Percentiles rank a stretch among this genome's conserved stretches.
phyloP scores from a whole-genome alignment of 768 basidiomycete genomes.

The Suillus sp. region DNA sequence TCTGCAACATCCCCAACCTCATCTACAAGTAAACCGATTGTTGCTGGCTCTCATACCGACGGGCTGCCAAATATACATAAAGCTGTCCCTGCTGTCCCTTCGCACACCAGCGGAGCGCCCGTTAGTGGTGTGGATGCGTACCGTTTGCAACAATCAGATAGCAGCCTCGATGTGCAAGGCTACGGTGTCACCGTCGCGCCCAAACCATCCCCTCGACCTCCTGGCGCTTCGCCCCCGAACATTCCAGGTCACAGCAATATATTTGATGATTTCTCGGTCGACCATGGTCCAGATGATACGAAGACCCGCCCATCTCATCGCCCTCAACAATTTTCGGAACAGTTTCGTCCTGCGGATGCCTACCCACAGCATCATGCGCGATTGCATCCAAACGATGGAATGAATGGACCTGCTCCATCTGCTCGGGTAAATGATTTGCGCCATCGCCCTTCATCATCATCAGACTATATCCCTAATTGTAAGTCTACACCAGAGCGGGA shows the following conservation, averaged over 20 bases:
- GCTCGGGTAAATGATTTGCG: conserved; percentile 25
- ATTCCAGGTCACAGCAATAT: conserved; percentile 26
- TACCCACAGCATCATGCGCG: conserved; percentile 19
- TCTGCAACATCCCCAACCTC: conserved; percentile 24
- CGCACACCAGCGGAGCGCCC: conserved; percentile 16
- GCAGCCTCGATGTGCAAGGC: conserved; percentile 21
- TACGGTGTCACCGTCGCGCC: conserved; percentile 14
- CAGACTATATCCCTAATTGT: conserved; percentile 26
- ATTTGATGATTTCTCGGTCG: conserved; percentile 22
- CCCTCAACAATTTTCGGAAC: conserved; percentile 21
- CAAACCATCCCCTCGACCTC: conserved; percentile 30
- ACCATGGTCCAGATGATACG: not conserved
- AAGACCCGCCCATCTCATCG: conserved; percentile 24
- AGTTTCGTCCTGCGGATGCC: conserved; percentile 23
- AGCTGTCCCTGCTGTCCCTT: conserved; percentile 33
- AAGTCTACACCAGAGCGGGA: conserved; percentile 13
- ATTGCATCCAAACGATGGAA: conserved; percentile 18
- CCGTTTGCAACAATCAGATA: conserved; percentile 8
- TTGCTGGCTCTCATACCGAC: conserved; percentile 21
- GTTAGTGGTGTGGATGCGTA: conserved; percentile 14
- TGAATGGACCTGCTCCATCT: conserved; percentile 13
- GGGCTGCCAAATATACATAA: conserved; percentile 29
- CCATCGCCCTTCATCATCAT: conserved; percentile 21
- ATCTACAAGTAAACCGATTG: conserved; percentile 17
- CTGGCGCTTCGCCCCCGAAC: conserved; percentile 30